phyloP scores from a whole-genome alignment of 202 grass and related monocot genomes.

The Alloteropsis angusta region DNA sequence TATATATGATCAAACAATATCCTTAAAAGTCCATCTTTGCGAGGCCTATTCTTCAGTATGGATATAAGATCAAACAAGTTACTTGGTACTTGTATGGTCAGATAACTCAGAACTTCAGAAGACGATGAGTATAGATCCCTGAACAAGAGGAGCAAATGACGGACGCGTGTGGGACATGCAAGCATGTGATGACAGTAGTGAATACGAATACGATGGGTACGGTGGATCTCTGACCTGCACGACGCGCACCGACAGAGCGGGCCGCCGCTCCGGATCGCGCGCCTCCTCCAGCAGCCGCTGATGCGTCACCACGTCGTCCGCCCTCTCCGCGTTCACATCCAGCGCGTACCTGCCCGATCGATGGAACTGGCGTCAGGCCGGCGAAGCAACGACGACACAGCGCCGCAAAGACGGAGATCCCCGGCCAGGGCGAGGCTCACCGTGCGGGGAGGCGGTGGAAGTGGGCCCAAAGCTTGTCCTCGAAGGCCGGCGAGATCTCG shows the following conservation, averaged over 20 bases:
- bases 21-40: neutral
- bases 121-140: neutral
- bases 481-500: conserved; percentile 43
- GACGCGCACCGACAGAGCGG: conserved; percentile 56
- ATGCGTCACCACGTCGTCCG: conserved; percentile 86
- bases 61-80: neutral
- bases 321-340: conserved; percentile 81
- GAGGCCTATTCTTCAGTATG: neutral
- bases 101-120: neutral
- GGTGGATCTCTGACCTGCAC: conserved; percentile 53
- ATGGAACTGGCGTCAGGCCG: neutral
- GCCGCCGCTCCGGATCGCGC: conserved; percentile 40
- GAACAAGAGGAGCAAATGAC: neutral
- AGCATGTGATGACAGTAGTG: conserved; percentile 3
- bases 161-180: neutral
- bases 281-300: conserved; percentile 75
- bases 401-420: neutral
- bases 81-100: neutral
- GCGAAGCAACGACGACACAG: neutral
- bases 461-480: conserved; percentile 75
- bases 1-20: no score
- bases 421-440: conserved; percentile 7
- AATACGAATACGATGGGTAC: neutral
- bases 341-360: conserved; percentile 63
- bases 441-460: conserved; percentile 89